These are phyloP conservation scores for Chaetoceros muelleri DNA, from an alignment of 108 stramenopile genomes.

Conservation along the genomic window DNA sequence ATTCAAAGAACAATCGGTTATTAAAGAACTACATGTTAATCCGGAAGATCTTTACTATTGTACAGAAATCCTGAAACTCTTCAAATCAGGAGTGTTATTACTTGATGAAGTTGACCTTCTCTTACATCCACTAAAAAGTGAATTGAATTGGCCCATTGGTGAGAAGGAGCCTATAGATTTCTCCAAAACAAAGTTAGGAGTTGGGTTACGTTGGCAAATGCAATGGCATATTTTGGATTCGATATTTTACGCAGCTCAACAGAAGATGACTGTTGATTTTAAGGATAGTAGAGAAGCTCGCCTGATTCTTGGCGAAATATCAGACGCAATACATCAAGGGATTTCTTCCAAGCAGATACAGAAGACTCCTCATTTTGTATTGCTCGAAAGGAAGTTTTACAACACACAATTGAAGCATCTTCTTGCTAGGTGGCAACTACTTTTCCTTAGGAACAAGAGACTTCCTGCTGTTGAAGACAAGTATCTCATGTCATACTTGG, in stretches of 20 bases:
- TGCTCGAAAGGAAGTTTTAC: constrained; percentile 87
- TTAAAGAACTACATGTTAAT: constrained; percentile 61
- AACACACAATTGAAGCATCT: constrained; percentile 76
- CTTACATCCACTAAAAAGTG: constrained; percentile 96
- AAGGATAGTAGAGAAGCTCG: constrained; percentile 79
- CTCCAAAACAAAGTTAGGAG: constrained; percentile 74
- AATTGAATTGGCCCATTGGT: constrained; percentile 99
- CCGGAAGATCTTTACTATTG: constrained; percentile 84
- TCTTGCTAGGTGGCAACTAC: constrained; percentile 92
- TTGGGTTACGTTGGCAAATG: constrained; percentile 91
- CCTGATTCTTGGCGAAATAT: constrained; percentile 70
- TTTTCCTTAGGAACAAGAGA: constrained; percentile 85
- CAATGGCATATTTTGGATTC: constrained; percentile 93
- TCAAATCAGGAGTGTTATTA: constrained; percentile 78
- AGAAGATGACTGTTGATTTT: constrained; percentile 83
- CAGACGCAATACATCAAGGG: constrained; percentile 72
- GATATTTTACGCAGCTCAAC: constrained; percentile 56
- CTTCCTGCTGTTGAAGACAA: constrained; percentile 86
- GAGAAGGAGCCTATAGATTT: constrained; percentile 95
- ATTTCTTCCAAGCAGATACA: constrained; percentile 73
- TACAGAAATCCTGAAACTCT: constrained; percentile 82
- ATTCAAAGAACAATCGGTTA: constrained; percentile 69
- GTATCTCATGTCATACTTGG: constrained; percentile 87
- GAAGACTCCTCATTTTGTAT: constrained; percentile 87
- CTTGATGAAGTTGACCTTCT: constrained; percentile 98